Evolutionary conservation across 495 filamentous ascomycete species (phyloP), one percentile per base, ranked within the genome.

Genomic region (Penicillium canescens): DNA sequence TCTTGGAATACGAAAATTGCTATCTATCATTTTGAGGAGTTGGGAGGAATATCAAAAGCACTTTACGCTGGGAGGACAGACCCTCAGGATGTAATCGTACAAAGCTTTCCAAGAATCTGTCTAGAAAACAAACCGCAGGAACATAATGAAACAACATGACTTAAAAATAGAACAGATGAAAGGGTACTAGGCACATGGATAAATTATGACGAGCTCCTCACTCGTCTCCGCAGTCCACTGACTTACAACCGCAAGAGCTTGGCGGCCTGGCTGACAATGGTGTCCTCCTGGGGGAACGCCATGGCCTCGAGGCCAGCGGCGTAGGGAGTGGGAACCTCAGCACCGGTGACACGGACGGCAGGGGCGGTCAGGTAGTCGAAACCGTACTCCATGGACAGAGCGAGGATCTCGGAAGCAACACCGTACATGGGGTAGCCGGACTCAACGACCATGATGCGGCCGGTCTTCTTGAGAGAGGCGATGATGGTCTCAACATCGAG

Each of bases 391-490:
- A 95, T 95, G 50, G 90, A 87, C 37, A 96, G 78, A 42, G 94
- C 94, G 35, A 98, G 81, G 63, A 98, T 89, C 79, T 98, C 94
- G 48, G 91, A 85, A 46, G 85, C 80, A 56, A 98, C 91, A 63
- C 94, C 94, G 65, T 91, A 97, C 67, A 87, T 87, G 50, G 94
- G 94, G 84, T 92, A 98, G 54, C 95, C 94, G 40, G 91, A 96
- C 77, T 97, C 94, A 54, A 98, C 90, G 23, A 84, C 86, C 75
- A 98, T 85, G 54, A 98, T 82, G 65, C 86, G 87, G 67, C 89
- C 88, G 20, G 94, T 98, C 87, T 98, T 98, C 87, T 97, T 96
- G 67, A 98, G 88, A 12, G 91, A 96, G 72, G 93, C 90, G 67
- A 96, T 82, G 68, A 98, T 96, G 49, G 87, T 82, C 75, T 97